Percentiles rank a stretch among this genome's conserved stretches.
These are phyloP conservation scores for Colletotrichum sp. DNA, from an alignment of 2,329 filamentous ascomycete genomes.

Conservation along the genomic window DNA sequence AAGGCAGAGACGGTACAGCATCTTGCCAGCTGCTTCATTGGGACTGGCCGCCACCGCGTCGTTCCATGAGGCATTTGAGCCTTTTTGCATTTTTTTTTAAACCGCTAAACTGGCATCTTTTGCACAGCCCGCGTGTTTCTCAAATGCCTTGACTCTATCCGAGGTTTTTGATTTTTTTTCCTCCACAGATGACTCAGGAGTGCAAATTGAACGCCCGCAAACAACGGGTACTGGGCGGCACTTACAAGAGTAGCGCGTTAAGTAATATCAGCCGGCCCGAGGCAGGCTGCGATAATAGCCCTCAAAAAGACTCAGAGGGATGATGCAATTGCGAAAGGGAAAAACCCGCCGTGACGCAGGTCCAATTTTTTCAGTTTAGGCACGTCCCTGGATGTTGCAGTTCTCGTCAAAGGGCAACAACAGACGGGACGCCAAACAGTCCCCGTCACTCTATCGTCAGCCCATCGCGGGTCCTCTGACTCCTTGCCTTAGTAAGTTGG, in stretches of 20 bases:
- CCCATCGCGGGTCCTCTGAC: background rate
- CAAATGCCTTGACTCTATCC: constrained; percentile 1
- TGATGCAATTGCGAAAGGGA: background rate
- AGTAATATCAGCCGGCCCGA: background rate
- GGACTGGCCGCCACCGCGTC: background rate
- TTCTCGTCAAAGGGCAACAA: background rate
- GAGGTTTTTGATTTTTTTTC: background rate
- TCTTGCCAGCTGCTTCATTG: constrained; percentile 5
- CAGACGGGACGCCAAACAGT: background rate
- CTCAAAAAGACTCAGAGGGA: background rate
- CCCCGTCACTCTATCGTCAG: background rate
- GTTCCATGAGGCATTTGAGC: background rate
- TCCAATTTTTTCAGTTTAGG: constrained; percentile 14
- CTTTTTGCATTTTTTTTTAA: background rate
- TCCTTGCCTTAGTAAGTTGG: background rate
- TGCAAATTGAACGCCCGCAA: background rate
- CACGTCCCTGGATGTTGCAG: constrained; percentile 11
- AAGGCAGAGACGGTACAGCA: background rate
- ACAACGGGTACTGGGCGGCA: background rate
- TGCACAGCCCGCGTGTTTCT: background rate
- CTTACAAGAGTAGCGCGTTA: background rate
- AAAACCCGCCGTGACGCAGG: background rate
- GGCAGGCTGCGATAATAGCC: background rate
- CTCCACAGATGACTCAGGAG: background rate
- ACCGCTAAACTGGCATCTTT: background rate